Evolutionary conservation across 768 basidiomycete species (phyloP).

Genomic region (Gelatoporia subvermispora): DNA sequence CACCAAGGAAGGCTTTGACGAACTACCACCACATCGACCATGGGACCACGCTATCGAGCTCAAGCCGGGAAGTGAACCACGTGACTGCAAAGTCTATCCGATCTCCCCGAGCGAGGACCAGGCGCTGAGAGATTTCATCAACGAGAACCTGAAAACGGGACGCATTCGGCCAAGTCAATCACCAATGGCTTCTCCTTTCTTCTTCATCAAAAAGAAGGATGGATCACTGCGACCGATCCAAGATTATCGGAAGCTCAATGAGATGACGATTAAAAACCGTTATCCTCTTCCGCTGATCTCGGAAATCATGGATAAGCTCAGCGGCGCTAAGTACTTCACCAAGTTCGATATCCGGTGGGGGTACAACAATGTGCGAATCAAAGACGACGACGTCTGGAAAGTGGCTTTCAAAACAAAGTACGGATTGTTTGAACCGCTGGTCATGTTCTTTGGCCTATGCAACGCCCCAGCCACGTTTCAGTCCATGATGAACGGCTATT

Average conservation of each 20-base stretch:
- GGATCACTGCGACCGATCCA: slow-evolving; percentile 17
- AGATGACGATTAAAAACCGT: slow-evolving; percentile 28
- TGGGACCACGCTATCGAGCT: slow-evolving; percentile 35
- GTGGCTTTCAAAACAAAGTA: slow-evolving; percentile 27
- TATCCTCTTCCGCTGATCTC: slow-evolving; percentile 30
- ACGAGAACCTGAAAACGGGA: slow-evolving; percentile 17
- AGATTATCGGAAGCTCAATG: slow-evolving; percentile 29
- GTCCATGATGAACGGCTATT: slow-evolving; percentile 27
- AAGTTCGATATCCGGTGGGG: slow-evolving; percentile 27
- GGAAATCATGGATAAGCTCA: slow-evolving; percentile 20
- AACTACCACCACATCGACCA: slow-evolving; percentile 24
- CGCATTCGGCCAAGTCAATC: slow-evolving; percentile 17
- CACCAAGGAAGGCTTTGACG: slow-evolving; percentile 17
- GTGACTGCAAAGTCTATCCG: slow-evolving; percentile 13
- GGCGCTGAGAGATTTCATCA: slow-evolving; percentile 14
- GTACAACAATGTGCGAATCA: slow-evolving; percentile 26
- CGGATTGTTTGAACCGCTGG: slow-evolving; percentile 35
- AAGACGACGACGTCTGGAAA: slow-evolving; percentile 22
- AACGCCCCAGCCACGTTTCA: slow-evolving; percentile 36
- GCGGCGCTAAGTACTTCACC: slow-evolving; percentile 20
- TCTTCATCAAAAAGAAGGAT: slow-evolving; percentile 28
- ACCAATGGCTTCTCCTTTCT: slow-evolving; percentile 20
- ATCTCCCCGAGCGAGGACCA: slow-evolving; percentile 9
- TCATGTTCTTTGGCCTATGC: slow-evolving; percentile 34
- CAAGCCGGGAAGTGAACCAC: slow-evolving; percentile 17